Percentiles rank a stretch among this genome's conserved stretches.
These are phyloP conservation scores for Chaetothyriales sp. DNA, from an alignment of 2,329 filamentous ascomycete species.

Conservation along the genomic window DNA sequence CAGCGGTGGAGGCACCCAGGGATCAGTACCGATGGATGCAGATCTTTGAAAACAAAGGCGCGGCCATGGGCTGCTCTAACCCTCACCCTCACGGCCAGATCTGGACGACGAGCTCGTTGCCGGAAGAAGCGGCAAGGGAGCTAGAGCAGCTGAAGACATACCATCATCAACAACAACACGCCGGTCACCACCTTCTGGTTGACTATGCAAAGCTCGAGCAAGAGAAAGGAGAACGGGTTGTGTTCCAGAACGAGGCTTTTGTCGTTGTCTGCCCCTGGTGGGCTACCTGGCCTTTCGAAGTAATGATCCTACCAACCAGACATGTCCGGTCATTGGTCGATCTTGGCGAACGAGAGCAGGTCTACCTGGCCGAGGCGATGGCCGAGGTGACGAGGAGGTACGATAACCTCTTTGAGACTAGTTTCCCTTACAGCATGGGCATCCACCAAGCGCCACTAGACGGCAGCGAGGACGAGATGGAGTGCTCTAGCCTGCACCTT, in stretches of 20 bases:
- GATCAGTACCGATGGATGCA: conserved; percentile 93
- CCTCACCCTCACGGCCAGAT: conserved; percentile 94
- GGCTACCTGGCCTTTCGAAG: conserved; percentile 95
- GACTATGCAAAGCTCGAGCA: conserved; percentile 80
- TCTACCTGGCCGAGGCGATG: conserved; percentile 66
- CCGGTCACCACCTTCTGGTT: conserved; percentile 60
- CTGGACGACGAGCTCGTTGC: conserved; percentile 84
- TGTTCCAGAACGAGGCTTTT: conserved; percentile 78
- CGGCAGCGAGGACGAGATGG: conserved; percentile 67
- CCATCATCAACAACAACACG: conserved; percentile 52
- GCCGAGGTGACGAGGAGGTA: conserved; percentile 82
- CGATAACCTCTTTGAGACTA: conserved; percentile 93
- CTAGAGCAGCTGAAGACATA: conserved; percentile 68
- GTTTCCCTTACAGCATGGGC: conserved; percentile 93
- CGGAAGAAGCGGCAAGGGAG: conserved; percentile 77
- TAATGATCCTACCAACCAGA: conserved; percentile 71
- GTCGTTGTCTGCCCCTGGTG: conserved; percentile 91
- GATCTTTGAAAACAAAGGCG: conserved; percentile 98
- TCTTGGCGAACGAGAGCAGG: conserved; percentile 55
- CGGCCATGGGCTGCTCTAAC: conserved; percentile 97
- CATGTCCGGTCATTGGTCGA: conserved; percentile 80
- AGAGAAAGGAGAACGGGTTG: conserved; percentile 67
- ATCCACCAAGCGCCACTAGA: conserved; percentile 88
- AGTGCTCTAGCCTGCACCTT: conserved; percentile 83
- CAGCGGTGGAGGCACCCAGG: conserved; percentile 40